phyloP scores from a whole-genome alignment of 108 stramenopile genomes.

The Skeletonema menzelii region DNA sequence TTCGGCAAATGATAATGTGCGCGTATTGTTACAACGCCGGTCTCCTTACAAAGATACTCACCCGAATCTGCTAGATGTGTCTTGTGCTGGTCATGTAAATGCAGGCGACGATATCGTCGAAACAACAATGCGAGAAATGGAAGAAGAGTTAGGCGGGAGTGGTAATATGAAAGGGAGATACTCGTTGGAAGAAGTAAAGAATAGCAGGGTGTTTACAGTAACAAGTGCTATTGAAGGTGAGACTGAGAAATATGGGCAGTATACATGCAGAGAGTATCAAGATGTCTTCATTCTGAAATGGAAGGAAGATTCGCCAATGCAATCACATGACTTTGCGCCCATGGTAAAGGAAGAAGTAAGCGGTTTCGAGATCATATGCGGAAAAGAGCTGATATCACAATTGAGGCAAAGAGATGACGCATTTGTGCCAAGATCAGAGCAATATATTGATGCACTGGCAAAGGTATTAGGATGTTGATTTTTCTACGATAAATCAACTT shows the following conservation, averaged over 20 bases:
- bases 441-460: constrained; percentile 39
- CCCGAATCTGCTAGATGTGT: constrained; percentile 43
- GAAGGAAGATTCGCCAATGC: constrained; percentile 13
- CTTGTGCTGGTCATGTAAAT: constrained; percentile 49
- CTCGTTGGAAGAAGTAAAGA: constrained; percentile 14
- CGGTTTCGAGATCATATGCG: constrained; percentile 36
- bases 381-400: constrained; percentile 27
- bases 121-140: constrained; percentile 34
- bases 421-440: constrained; percentile 26
- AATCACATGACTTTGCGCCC: constrained; percentile 28
- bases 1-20: neutral
- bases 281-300: constrained; percentile 43
- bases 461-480: constrained; percentile 13
- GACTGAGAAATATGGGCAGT: constrained; percentile 33
- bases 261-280: constrained; percentile 46
- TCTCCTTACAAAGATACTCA: constrained; percentile 49
- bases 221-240: constrained; percentile 43
- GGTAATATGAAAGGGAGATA: constrained; percentile 8
- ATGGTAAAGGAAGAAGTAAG: constrained; percentile 34
- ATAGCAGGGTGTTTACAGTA: constrained; percentile 30
- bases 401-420: constrained; percentile 22
- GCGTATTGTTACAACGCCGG: constrained; percentile 40
- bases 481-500: too few species aligned
- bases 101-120: constrained; percentile 34
- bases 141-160: constrained; percentile 44